phyloP scores from a whole-genome alignment of 768 basidiomycete genomes.

The Daedaleopsis sinensis region DNA sequence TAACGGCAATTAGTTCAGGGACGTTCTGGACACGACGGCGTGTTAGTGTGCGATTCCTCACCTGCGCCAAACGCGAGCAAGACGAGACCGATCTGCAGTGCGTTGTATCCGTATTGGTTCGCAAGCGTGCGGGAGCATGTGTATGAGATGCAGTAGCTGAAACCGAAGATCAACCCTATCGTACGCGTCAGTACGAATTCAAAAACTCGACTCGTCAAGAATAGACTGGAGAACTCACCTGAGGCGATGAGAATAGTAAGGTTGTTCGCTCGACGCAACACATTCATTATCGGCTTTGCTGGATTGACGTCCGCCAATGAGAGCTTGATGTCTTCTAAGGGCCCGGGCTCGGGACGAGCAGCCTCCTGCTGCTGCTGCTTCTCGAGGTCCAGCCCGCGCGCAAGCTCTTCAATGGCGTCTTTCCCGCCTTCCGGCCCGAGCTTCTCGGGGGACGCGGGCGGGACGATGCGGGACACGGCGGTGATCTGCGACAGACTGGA shows the following conservation, averaged over 20 bases:
- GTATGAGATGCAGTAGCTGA: constrained; percentile 70
- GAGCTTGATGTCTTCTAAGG: constrained; percentile 43
- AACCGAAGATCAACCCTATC: constrained; percentile 70
- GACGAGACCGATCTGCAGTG: constrained; percentile 75
- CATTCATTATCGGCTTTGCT: constrained; percentile 57
- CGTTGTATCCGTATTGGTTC: constrained; percentile 61
- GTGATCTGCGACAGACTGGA: constrained; percentile 29
- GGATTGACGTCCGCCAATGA: constrained; percentile 76
- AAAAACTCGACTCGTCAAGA: neutral
- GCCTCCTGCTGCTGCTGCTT: constrained; percentile 30
- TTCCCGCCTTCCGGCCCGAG: neutral
- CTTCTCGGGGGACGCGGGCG: constrained; percentile 1
- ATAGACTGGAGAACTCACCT: constrained; percentile 41
- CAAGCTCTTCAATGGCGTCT: constrained; percentile 6
- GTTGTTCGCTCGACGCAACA: constrained; percentile 69
- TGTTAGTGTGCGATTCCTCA: constrained; percentile 27
- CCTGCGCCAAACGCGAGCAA: constrained; percentile 75
- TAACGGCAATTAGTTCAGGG: neutral
- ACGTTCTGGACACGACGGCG: neutral
- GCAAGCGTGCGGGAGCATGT: constrained; percentile 74
- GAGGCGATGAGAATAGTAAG: constrained; percentile 64
- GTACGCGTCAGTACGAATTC: neutral
- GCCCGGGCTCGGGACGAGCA: neutral
- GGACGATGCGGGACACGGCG: constrained; percentile 12
- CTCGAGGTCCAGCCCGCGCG: constrained; percentile 18